These are phyloP conservation scores for Aspergillus funiculosus DNA, from an alignment of 495 filamentous ascomycete species.

Conservation along the genomic window DNA sequence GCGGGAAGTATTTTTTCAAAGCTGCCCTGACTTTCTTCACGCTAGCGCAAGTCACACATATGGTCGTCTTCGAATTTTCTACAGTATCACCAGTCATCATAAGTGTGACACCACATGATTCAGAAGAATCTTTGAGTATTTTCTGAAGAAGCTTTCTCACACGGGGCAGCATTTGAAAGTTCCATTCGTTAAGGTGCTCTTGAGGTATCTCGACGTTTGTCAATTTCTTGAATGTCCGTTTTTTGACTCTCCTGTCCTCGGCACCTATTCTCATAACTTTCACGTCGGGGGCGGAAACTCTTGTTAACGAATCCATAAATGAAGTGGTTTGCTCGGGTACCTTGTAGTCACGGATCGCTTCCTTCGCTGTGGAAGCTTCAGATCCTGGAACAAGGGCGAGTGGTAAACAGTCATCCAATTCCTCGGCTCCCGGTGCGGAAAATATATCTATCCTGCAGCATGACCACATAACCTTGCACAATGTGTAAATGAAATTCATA, in stretches of 20 bases:
- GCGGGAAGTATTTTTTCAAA: constrained; percentile 63
- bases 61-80: constrained; percentile 62
- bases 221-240: constrained; percentile 41
- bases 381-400: constrained; percentile 39
- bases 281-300: constrained; percentile 24
- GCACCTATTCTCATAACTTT: constrained; percentile 21
- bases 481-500: constrained; percentile 45
- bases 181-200: constrained; percentile 64
- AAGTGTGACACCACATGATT: constrained; percentile 68
- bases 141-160: constrained; percentile 64
- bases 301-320: constrained; percentile 21
- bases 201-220: constrained; percentile 48
- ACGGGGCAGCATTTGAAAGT: constrained; percentile 62
- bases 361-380: constrained; percentile 27
- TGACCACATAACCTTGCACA: constrained; percentile 41
- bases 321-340: constrained; percentile 17
- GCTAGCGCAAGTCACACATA: constrained; percentile 69
- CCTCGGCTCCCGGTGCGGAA: constrained; percentile 37
- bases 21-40: constrained; percentile 65
- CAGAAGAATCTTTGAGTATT: constrained; percentile 51
- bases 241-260: constrained; percentile 33
- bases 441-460: constrained; percentile 45
- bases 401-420: constrained; percentile 43
- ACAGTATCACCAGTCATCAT: constrained; percentile 67
- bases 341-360: constrained; percentile 20